These are phyloP conservation scores for Sonneratia alba DNA, from an alignment of 345 rosid species.

Conservation along the genomic window DNA sequence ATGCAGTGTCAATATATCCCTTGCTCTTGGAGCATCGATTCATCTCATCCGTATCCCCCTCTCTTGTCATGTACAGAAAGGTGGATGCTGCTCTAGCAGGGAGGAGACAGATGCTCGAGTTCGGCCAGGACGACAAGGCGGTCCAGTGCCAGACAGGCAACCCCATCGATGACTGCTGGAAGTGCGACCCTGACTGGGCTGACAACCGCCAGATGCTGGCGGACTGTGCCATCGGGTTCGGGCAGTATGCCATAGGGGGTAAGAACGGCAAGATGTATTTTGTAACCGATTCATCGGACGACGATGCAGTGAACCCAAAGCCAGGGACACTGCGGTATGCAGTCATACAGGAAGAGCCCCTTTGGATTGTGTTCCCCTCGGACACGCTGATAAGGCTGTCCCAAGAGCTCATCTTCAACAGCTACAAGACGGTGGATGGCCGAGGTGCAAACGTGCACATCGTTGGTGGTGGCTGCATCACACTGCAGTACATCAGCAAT, in stretches of 20 bases:
- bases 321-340: conserved; percentile 92
- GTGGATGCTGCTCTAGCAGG: conserved; percentile 59
- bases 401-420: conserved; percentile 83
- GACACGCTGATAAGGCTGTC: conserved; percentile 71
- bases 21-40: background rate
- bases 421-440: conserved; percentile 89
- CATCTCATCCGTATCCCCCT: background rate
- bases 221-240: conserved; percentile 90
- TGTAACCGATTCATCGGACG: conserved; percentile 82
- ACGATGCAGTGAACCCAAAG: conserved; percentile 66
- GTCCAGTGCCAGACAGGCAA: conserved; percentile 66
- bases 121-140: conserved; percentile 22
- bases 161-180: conserved; percentile 98
- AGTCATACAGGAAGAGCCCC: conserved; percentile 74
- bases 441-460: conserved; percentile 94
- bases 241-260: conserved; percentile 88
- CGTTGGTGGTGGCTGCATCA: conserved; percentile 88
- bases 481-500: conserved; percentile 78
- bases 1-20: no score
- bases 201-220: conserved; percentile 80
- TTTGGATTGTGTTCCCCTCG: conserved; percentile 90
- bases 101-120: conserved; percentile 50
- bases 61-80: conserved; percentile 34
- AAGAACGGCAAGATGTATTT: conserved; percentile 77
- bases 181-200: conserved; percentile 94